Percentiles rank a stretch among this genome's conserved stretches.
Evolutionary conservation across 1,284 basidiomycete genomes (phyloP).

Genomic region (Porodaedalea pini): DNA sequence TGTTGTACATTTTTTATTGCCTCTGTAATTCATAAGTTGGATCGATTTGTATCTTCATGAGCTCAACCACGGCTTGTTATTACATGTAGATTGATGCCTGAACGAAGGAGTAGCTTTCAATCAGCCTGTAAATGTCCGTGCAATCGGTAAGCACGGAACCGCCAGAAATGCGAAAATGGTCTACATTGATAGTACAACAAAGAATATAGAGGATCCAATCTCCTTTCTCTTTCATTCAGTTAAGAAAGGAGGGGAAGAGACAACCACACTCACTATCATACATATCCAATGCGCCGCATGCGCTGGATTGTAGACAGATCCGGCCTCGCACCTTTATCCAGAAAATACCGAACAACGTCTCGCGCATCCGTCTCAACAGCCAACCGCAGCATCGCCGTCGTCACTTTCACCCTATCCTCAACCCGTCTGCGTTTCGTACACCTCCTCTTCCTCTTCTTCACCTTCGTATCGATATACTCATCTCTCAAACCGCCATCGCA

Average conservation of each 20-base stretch:
- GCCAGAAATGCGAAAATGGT: too few species aligned
- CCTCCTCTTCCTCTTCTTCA: constrained; percentile 19
- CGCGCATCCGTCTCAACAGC: constrained; percentile 62
- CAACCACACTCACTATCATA: neutral
- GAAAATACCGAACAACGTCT: constrained; percentile 72
- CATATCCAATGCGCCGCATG: constrained; percentile 30
- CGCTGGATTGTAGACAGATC: constrained; percentile 62
- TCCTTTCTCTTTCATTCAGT: neutral
- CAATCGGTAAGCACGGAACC: too few species aligned
- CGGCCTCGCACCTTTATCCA: constrained; percentile 74
- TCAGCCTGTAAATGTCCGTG: too few species aligned
- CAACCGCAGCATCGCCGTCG: constrained; percentile 53
- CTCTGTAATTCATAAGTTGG: constrained; percentile 1
- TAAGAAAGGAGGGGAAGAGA: too few species aligned
- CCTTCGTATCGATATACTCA: constrained; percentile 25
- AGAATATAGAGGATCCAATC: too few species aligned
- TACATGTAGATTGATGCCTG: too few species aligned
- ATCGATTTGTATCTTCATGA: neutral
- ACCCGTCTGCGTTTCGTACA: constrained; percentile 49
- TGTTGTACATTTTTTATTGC: constrained; percentile 1
- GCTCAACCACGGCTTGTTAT: too few species aligned
- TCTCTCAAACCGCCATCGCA: constrained; percentile 18
- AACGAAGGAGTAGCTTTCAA: too few species aligned
- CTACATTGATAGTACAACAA: too few species aligned
- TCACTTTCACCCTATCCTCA: constrained; percentile 57